Conservation (phyloP, 208 protist species). For the Leishmania tropica region DNA sequence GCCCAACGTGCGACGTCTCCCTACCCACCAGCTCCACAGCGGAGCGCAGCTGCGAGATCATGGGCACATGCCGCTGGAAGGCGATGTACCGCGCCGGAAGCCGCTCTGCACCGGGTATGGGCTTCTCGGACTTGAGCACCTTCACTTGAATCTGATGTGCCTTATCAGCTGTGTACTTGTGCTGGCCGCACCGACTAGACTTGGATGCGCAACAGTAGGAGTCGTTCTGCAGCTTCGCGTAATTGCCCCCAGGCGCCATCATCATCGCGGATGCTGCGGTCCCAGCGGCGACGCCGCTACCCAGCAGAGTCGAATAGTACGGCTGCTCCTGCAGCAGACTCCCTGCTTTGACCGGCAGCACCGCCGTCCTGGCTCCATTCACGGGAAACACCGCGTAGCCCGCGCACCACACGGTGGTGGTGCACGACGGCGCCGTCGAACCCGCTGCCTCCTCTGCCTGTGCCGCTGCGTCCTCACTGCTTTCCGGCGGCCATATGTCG, state of each 20-base stretch:
- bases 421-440: neutral
- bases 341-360: constrained; percentile 39
- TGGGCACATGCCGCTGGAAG: constrained; percentile 47
- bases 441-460: neutral
- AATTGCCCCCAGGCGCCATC: neutral
- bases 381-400: constrained; percentile 60
- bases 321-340: constrained; percentile 42
- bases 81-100: constrained; percentile 54
- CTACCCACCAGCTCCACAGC: constrained; percentile 46
- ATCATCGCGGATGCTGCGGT: neutral
- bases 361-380: constrained; percentile 29
- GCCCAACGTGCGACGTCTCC: constrained; percentile 31
- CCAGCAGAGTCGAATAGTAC: neutral
- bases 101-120: constrained; percentile 12
- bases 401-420: constrained; percentile 58
- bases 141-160: constrained; percentile 44
- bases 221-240: constrained; percentile 4
- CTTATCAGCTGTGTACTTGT: constrained; percentile 8
- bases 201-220: neutral
- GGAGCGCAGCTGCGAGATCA: constrained; percentile 55
- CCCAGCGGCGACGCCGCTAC: neutral
- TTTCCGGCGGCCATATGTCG: constrained; percentile 1
- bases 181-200: neutral
- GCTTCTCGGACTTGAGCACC: constrained; percentile 35
- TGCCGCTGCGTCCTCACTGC: neutral